A percentile compares a stretch with the other conserved stretches of the same genome.
phyloP scores from a whole-genome alignment of 495 filamentous ascomycete genomes.

The Haplographium delicatum region DNA sequence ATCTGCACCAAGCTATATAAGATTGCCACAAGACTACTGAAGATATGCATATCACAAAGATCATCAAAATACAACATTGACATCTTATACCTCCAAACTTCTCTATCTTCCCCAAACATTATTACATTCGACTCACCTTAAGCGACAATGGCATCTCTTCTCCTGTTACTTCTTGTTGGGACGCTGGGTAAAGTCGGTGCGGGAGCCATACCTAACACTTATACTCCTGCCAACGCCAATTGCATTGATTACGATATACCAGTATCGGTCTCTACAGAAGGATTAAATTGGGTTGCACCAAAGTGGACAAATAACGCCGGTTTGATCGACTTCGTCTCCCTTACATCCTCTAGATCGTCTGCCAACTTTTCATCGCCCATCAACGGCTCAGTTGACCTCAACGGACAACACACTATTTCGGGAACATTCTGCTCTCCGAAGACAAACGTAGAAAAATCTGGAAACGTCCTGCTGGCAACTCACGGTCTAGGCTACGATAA shows the following conservation, averaged over 20 bases:
- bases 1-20: not conserved
- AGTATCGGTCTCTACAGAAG: not conserved
- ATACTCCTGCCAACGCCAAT: not conserved
- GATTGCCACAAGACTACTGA: not conserved
- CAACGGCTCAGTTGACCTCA: not conserved
- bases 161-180: not conserved
- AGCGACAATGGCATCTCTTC: not conserved
- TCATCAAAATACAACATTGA: not conserved
- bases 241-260: not conserved
- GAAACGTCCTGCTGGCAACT: constrained; percentile 6
- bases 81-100: not conserved
- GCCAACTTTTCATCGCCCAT: not conserved
- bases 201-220: not conserved
- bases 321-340: not conserved
- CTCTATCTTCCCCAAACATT: not conserved
- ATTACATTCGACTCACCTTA: not conserved
- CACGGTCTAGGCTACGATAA: constrained; percentile 10
- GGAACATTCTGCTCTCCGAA: constrained; percentile 10
- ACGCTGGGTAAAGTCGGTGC: not conserved
- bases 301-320: not conserved
- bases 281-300: not conserved
- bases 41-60: not conserved
- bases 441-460: not conserved
- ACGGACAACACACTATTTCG: not conserved
- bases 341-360: not conserved